Percentiles rank a stretch among this genome's conserved stretches.
Evolutionary conservation across 1,284 basidiomycete species (phyloP).

Genomic region (Stygiomarasmius scandens): DNA sequence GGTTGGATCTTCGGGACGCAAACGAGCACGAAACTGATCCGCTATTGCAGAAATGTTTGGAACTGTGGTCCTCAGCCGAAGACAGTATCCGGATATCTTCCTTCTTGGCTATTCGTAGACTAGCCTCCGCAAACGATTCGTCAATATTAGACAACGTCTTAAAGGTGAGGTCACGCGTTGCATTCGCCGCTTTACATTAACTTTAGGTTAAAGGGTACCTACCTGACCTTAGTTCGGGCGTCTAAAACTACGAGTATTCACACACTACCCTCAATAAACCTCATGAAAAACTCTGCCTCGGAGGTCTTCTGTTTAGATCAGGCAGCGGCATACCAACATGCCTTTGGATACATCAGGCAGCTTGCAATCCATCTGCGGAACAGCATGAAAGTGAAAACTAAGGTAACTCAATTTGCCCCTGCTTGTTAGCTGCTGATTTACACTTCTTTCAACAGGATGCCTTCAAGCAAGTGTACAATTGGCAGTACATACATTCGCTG

Average conservation of each 20-base stretch:
- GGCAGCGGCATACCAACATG: constrained; percentile 85
- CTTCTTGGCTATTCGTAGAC: constrained; percentile 83
- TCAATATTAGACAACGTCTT: constrained; percentile 85
- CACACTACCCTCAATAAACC: constrained; percentile 90
- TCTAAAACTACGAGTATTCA: constrained; percentile 84
- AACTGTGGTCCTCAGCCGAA: constrained; percentile 78
- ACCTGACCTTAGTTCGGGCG: constrained; percentile 82
- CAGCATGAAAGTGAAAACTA: constrained; percentile 87
- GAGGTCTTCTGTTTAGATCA: constrained; percentile 88
- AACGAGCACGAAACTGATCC: constrained; percentile 5
- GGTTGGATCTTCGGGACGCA: constrained; percentile 31
- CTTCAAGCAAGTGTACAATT: constrained; percentile 94
- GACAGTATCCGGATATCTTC: constrained; percentile 88
- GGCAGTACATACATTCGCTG: constrained; percentile 95
- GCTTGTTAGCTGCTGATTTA: neutral
- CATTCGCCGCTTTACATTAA: constrained; percentile 2
- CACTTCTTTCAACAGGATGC: constrained; percentile 59
- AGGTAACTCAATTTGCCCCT: constrained; percentile 48
- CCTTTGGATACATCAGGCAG: constrained; percentile 96
- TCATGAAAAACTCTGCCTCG: constrained; percentile 98
- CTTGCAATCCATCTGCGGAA: constrained; percentile 92
- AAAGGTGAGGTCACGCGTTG: constrained; percentile 58
- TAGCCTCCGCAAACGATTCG: constrained; percentile 82
- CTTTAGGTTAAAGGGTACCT: constrained; percentile 65
- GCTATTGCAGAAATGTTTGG: constrained; percentile 67